Conservation (phyloP, 2,329 filamentous ascomycete genomes). For the Gremmenia infestans region DNA sequence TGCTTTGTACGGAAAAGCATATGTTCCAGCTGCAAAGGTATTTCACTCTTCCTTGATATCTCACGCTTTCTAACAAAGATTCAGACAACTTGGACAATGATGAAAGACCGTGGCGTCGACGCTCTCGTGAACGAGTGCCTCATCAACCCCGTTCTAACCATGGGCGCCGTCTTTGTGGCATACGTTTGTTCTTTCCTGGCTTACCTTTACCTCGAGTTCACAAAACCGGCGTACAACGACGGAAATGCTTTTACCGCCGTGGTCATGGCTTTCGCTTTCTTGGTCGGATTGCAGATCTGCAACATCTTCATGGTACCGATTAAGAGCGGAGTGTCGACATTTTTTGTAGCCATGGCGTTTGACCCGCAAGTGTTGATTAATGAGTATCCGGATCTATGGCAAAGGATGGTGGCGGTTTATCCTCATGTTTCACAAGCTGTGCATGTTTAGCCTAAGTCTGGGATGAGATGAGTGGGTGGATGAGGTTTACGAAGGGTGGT, state of each 20-base stretch:
- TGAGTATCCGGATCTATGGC: slow-evolving; percentile 78
- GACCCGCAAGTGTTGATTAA: slow-evolving; percentile 69
- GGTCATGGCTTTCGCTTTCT: slow-evolving; percentile 77
- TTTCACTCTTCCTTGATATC: slow-evolving; percentile 22
- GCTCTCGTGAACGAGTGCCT: slow-evolving; percentile 65
- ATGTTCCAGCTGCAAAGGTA: slow-evolving; percentile 78
- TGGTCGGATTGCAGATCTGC: slow-evolving; percentile 85
- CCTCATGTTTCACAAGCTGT: slow-evolving; percentile 71
- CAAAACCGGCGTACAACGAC: slow-evolving; percentile 71
- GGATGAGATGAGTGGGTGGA: background rate
- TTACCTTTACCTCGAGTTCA: slow-evolving; percentile 83
- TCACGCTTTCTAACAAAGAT: slow-evolving; percentile 2
- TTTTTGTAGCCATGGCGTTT: slow-evolving; percentile 76
- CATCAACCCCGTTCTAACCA: slow-evolving; percentile 53
- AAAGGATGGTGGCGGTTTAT: slow-evolving; percentile 74
- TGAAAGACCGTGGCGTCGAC: slow-evolving; percentile 87
- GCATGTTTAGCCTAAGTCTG: slow-evolving; percentile 17
- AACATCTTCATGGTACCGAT: slow-evolving; percentile 87
- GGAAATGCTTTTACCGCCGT: slow-evolving; percentile 66
- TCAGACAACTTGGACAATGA: slow-evolving; percentile 53
- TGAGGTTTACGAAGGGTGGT: too few relatives aligned
- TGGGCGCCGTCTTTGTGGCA: slow-evolving; percentile 77
- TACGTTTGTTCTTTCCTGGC: slow-evolving; percentile 77
- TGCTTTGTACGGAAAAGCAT: slow-evolving; percentile 84
- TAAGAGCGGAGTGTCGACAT: slow-evolving; percentile 82